A percentile compares a stretch with the other conserved stretches of the same genome.
phyloP scores from a whole-genome alignment of 2,329 filamentous ascomycete species.

The Fusarium papillatum region DNA sequence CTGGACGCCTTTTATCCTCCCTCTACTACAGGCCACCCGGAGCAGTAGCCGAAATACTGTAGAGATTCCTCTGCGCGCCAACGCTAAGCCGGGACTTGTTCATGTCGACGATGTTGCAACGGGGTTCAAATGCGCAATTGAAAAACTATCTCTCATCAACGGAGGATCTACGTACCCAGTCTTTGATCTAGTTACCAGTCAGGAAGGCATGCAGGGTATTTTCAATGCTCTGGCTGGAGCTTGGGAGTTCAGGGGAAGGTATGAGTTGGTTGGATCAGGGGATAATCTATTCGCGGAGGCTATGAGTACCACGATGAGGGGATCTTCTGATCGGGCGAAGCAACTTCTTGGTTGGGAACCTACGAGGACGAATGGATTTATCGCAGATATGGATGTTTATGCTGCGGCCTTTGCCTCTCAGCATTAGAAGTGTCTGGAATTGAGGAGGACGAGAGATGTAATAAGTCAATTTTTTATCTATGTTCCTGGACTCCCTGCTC shows the following conservation, averaged over 20 bases:
- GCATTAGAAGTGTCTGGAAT: neutral
- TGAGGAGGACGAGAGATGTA: neutral
- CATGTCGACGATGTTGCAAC: constrained; percentile 5
- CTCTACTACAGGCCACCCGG: neutral
- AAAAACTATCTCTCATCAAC: neutral
- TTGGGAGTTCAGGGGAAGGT: neutral
- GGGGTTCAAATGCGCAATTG: neutral
- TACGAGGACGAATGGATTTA: neutral
- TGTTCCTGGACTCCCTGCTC: neutral
- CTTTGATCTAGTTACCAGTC: neutral
- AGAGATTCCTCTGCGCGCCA: neutral
- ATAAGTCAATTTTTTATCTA: too few relatives aligned
- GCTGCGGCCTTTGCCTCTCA: neutral
- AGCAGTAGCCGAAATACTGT: neutral
- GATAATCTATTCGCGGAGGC: neutral
- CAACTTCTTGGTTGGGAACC: neutral
- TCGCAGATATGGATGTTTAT: neutral
- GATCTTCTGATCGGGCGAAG: neutral
- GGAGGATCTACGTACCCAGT: neutral
- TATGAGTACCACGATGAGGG: neutral
- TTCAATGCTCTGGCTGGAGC: neutral
- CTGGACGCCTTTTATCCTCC: neutral
- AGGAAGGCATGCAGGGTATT: neutral
- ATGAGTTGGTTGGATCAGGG: neutral
- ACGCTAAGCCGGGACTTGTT: neutral